Conservation (phyloP, 2,329 filamentous ascomycete species). For the Clarireedia homoeocarpa region DNA sequence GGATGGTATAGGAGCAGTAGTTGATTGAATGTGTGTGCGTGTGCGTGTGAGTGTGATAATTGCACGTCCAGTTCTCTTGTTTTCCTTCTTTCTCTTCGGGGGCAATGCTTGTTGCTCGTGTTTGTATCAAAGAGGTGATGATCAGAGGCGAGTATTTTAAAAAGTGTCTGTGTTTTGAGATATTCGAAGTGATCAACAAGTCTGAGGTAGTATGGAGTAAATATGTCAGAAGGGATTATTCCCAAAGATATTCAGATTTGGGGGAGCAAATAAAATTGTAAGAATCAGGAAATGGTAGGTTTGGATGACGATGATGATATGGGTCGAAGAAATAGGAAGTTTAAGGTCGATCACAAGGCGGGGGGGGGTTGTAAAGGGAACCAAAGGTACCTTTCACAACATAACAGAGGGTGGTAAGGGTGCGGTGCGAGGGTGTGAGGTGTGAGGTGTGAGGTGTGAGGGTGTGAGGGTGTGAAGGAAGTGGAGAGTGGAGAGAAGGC, state of each 20-base stretch:
- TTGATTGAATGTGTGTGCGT: background rate
- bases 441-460: no score
- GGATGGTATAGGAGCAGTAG: background rate
- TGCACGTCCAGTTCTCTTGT: background rate
- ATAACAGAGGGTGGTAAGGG: background rate
- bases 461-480: no score
- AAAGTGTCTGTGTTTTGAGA: no score
- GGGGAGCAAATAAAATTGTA: background rate
- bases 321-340: slow-evolving; percentile 16
- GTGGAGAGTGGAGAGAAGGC: no score
- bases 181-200: background rate
- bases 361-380: slow-evolving; percentile 1
- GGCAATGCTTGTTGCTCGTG: no score
- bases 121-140: background rate
- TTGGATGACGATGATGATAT: background rate
- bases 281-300: slow-evolving; percentile 8
- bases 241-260: background rate
- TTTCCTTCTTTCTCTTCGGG: no score
- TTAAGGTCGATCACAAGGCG: slow-evolving; percentile 21
- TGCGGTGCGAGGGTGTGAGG: background rate
- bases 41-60: background rate
- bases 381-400: background rate
- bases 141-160: background rate
- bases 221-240: background rate
- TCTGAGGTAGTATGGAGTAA: no score